Evolutionary conservation across 78 protist genomes (phyloP).

Genomic region (Emiliania huxleyi): DNA sequence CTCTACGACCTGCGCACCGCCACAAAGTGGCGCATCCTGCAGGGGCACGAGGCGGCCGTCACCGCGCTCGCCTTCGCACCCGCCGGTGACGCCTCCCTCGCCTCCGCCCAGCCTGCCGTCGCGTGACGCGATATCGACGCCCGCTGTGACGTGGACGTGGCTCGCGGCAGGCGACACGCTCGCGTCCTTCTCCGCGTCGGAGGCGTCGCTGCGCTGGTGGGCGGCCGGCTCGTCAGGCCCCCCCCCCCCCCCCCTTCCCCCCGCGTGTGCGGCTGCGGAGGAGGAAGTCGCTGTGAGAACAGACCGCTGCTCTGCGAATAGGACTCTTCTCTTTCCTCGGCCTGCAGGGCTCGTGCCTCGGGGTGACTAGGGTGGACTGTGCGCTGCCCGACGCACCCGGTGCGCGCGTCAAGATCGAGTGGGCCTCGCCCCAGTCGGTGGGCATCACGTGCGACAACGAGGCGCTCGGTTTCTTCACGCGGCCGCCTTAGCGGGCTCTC

Average conservation of each 20-base stretch:
- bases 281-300: too few species aligned
- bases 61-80: constrained; percentile 17
- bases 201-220: constrained; percentile 5
- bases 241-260: too few species aligned
- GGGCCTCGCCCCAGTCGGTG: background rate
- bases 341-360: background rate
- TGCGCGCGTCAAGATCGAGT: background rate
- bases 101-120: too few species aligned
- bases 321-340: background rate
- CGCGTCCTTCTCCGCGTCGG: constrained; percentile 42
- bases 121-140: too few species aligned
- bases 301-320: too few species aligned
- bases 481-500: too few species aligned
- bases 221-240: background rate
- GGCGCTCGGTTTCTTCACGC: background rate
- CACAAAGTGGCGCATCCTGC: constrained; percentile 68
- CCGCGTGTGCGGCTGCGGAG: too few species aligned
- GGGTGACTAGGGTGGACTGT: background rate
- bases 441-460: background rate
- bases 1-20: constrained; percentile 81
- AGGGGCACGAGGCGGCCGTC: constrained; percentile 46
- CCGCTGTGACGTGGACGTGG: too few species aligned
- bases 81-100: background rate
- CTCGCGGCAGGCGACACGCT: too few species aligned
- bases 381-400: background rate